A percentile compares a stretch with the other conserved stretches of the same genome.
Conservation (phyloP, 768 basidiomycete species). For the Cyclocybe aegerita region DNA sequence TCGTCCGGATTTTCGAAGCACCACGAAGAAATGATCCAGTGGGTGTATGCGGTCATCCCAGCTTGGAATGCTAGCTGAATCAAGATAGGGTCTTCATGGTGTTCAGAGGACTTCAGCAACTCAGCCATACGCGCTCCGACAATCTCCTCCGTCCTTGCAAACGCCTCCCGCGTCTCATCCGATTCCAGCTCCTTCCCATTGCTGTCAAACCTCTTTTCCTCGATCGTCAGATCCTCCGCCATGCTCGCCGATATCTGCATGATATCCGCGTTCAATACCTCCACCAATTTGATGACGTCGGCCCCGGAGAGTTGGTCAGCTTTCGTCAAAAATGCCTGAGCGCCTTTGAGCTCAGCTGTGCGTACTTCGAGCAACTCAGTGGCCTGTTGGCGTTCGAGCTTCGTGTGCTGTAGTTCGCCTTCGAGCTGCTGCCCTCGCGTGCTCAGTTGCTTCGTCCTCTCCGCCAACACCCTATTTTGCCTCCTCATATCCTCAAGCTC, state of each 20-base stretch:
- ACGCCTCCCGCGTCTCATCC: slow-evolving; percentile 24
- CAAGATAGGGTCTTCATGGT: slow-evolving; percentile 38
- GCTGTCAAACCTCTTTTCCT: slow-evolving; percentile 18
- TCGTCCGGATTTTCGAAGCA: slow-evolving; percentile 49
- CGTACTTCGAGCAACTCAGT: slow-evolving; percentile 36
- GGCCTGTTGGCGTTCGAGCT: slow-evolving; percentile 20
- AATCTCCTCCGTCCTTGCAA: slow-evolving; percentile 27
- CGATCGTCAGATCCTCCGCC: slow-evolving; percentile 40
- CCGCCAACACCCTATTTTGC: slow-evolving; percentile 17
- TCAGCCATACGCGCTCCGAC: slow-evolving; percentile 38
- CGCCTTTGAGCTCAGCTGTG: slow-evolving; percentile 48
- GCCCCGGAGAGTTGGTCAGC: slow-evolving; percentile 45
- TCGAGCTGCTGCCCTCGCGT: slow-evolving; percentile 18
- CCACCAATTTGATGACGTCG: slow-evolving; percentile 47
- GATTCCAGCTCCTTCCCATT: slow-evolving; percentile 19
- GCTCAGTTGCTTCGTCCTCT: slow-evolving; percentile 14
- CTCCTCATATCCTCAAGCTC: slow-evolving; percentile 17
- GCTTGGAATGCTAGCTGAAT: slow-evolving; percentile 46
- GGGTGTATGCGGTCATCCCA: slow-evolving; percentile 43
- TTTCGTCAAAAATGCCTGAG: slow-evolving; percentile 47
- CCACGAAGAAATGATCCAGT: slow-evolving; percentile 53
- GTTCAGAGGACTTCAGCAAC: slow-evolving; percentile 34
- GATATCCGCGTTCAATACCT: slow-evolving; percentile 48
- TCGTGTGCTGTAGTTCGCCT: slow-evolving; percentile 15
- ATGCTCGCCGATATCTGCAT: slow-evolving; percentile 50